Percentiles rank a stretch among this genome's conserved stretches.
These are phyloP conservation scores for Aspergillus unguis DNA, from an alignment of 2,329 filamentous ascomycete genomes.

Conservation along the genomic window DNA sequence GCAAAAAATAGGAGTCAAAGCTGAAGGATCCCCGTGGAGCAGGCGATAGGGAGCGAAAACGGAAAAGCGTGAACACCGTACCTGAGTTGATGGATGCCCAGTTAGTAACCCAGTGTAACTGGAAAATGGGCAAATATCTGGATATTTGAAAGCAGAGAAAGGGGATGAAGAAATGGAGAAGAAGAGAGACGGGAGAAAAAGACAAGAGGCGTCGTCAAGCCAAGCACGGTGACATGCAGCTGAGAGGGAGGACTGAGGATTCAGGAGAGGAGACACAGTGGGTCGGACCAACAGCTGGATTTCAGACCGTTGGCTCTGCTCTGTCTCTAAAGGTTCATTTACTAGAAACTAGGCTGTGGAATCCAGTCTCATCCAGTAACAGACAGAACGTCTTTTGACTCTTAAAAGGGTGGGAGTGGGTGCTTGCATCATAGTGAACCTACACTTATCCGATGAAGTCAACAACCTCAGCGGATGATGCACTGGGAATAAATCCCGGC, in stretches of 20 bases:
- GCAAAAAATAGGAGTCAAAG: conserved; percentile 1
- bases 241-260: neutral
- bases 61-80: neutral
- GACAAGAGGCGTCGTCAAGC: neutral
- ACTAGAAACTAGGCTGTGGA: too few relatives aligned
- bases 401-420: neutral
- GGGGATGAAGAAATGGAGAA: neutral
- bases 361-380: neutral
- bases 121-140: neutral
- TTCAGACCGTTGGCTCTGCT: conserved; percentile 2
- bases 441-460: too few relatives aligned
- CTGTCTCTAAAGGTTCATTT: neutral
- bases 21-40: neutral
- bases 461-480: too few relatives aligned
- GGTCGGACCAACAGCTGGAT: conserved; percentile 6
- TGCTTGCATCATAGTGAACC: conserved; percentile 1
- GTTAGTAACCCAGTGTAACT: too few relatives aligned
- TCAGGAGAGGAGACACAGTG: conserved; percentile 14
- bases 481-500: too few relatives aligned
- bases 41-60: neutral
- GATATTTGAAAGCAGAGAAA: neutral
- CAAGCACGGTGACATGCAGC: conserved; percentile 12
- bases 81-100: neutral
- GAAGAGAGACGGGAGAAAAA: neutral
- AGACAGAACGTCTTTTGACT: neutral